Conservation (phyloP, 352 stramenopile species). For the Globisporangium lucens region DNA sequence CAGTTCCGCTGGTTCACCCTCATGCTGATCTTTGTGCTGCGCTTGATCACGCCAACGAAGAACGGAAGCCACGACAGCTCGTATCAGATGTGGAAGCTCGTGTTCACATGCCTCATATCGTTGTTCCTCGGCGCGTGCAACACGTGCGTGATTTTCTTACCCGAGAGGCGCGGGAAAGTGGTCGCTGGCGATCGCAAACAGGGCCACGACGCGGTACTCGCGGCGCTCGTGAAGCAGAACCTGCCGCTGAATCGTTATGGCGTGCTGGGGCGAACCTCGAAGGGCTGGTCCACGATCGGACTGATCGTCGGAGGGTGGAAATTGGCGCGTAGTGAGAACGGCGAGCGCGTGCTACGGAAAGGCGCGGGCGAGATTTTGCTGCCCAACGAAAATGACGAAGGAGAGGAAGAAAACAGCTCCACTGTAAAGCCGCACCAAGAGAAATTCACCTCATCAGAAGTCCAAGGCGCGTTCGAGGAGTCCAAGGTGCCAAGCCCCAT, state of each 20-base stretch:
- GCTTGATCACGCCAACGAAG: constrained; percentile 18
- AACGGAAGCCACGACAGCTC: constrained; percentile 10
- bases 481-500: neutral
- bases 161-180: constrained; percentile 29
- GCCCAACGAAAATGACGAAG: constrained; percentile 15
- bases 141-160: constrained; percentile 27
- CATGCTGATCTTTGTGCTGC: constrained; percentile 30
- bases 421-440: neutral
- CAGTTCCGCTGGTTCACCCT: constrained; percentile 31
- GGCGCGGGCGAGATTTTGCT: constrained; percentile 45
- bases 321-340: constrained; percentile 25
- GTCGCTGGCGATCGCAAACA: constrained; percentile 24
- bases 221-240: constrained; percentile 43
- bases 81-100: constrained; percentile 18
- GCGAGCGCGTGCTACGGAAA: constrained; percentile 37
- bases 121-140: constrained; percentile 25
- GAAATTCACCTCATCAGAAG: constrained; percentile 3
- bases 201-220: constrained; percentile 37
- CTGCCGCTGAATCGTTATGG: constrained; percentile 44
- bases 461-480: constrained; percentile 12
- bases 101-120: constrained; percentile 16
- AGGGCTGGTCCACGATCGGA: constrained; percentile 39
- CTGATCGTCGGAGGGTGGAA: constrained; percentile 47
- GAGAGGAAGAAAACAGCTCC: neutral
- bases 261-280: constrained; percentile 38